Conservation (phyloP, 768 basidiomycete species). For the Serpula lacrymans region DNA sequence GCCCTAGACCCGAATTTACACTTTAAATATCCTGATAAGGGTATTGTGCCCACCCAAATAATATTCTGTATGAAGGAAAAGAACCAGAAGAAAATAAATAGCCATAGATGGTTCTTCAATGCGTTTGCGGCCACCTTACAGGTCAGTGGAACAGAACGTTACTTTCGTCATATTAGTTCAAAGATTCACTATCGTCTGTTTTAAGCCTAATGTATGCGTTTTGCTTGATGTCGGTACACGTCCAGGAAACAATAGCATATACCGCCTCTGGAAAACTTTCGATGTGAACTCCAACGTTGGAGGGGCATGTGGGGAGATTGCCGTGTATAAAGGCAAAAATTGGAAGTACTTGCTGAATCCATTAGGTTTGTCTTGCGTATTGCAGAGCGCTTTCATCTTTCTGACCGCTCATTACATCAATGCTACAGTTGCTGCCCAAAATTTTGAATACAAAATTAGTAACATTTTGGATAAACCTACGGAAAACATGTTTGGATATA, state of each 20-base stretch:
- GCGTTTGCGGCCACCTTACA: constrained; percentile 82
- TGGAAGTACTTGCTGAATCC: constrained; percentile 84
- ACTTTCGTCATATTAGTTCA: neutral
- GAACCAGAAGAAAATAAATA: constrained; percentile 97
- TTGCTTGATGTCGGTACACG: constrained; percentile 93
- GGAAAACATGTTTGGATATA: constrained; percentile 91
- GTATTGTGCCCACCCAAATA: constrained; percentile 92
- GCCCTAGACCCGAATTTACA: constrained; percentile 75
- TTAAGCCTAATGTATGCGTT: constrained; percentile 85
- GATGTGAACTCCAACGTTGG: constrained; percentile 90
- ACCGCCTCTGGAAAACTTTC: constrained; percentile 94
- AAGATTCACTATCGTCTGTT: neutral
- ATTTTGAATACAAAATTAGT: constrained; percentile 93
- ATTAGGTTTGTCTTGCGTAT: constrained; percentile 49
- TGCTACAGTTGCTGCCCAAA: constrained; percentile 79
- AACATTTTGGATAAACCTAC: constrained; percentile 90
- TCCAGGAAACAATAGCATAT: constrained; percentile 84
- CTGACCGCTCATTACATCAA: too few relatives aligned
- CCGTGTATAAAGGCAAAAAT: constrained; percentile 85
- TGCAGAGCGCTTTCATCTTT: neutral
- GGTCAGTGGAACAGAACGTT: constrained; percentile 44
- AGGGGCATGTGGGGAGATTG: constrained; percentile 97
- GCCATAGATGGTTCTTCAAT: constrained; percentile 97
- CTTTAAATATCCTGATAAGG: constrained; percentile 88
- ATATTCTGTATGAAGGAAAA: constrained; percentile 90